Base-by-base conservation (phyloP, 108 stramenopile genomes). In the Ochromonas danica region DNA sequence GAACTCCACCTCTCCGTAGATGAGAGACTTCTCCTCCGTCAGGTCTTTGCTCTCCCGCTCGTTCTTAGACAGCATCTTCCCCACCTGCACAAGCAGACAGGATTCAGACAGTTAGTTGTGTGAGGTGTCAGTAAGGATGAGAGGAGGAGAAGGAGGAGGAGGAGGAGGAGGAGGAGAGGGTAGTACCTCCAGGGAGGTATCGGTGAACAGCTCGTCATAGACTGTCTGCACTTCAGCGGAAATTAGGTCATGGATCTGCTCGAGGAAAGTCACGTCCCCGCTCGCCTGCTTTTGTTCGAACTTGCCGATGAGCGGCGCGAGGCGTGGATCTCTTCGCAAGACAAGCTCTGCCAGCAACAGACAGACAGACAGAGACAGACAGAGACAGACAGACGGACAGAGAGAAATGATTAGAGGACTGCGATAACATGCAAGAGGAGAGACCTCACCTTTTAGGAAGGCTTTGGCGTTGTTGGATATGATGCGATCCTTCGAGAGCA, bases 1-100 rank as follows among this genome's bases (percentile, higher is more conserved):
- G 25, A 77, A 80, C n/a, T 85, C 82, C 30, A 86, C 85, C 83
- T 87, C 87, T 38, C 87, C 87, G 42, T 87, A 87, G 35, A 86
- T 87, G 41, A 86, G 80, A 6, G 85, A 83, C 83, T 81, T 86
- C 65, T 86, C 83, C 39, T 60, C 41, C 0, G 65, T 62, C n/a
- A 85, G 77, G 1, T 78, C 42, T 75, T 75, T 84, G 27, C 39
- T 22, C 39, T 79, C 45, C n/a, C 87, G 78, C 62, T 87, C 87
- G 3, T 65, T 42, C 71, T 87, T 87, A 61, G 80, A 81, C 0
- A 86, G 74, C 31, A 10, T 79, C 71, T 87, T 87, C 28, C 83
- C 87, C 27, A 77, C 81, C n/a, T n/a, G n/a, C n/a, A n/a, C n/a
- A n/a, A n/a, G n/a, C n/a, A n/a, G n/a, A n/a, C n/a, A n/a, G n/a